These are phyloP conservation scores for Mortierella sp. DNA, from an alignment of 371 early-diverging fungal species.

Conservation along the genomic window DNA sequence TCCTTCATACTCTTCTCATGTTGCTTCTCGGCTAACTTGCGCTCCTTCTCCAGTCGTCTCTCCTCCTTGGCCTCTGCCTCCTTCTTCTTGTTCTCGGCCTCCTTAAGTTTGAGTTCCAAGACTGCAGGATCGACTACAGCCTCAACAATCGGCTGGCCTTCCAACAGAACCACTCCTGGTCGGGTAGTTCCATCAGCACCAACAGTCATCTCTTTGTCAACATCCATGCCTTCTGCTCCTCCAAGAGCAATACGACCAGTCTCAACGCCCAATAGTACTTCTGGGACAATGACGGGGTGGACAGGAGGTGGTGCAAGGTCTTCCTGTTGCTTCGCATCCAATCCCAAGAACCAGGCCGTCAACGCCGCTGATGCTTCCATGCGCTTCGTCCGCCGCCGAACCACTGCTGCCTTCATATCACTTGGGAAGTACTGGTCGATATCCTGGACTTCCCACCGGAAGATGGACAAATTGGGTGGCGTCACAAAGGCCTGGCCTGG, in stretches of 20 bases:
- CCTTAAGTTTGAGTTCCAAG: constrained; percentile 48
- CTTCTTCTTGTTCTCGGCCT: constrained; percentile 56
- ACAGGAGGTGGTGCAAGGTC: constrained; percentile 41
- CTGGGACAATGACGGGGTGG: constrained; percentile 5
- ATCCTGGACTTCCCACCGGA: constrained; percentile 73
- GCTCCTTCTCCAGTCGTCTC: constrained; percentile 60
- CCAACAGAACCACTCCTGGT: constrained; percentile 16
- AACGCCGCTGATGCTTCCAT: constrained; percentile 57
- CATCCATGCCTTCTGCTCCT: constrained; percentile 26
- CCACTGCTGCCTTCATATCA: constrained; percentile 46
- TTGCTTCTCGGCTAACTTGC: constrained; percentile 59
- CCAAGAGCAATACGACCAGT: constrained; percentile 11
- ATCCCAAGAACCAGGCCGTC: constrained; percentile 52
- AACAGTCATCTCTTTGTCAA: constrained; percentile 23
- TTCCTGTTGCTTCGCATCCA: constrained; percentile 45
- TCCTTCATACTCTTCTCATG: constrained; percentile 60
- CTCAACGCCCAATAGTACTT: background rate
- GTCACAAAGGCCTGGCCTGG: constrained; percentile 25
- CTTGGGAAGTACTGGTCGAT: constrained; percentile 46
- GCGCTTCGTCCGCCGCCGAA: constrained; percentile 38
- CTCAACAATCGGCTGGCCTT: constrained; percentile 36
- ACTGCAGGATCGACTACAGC: constrained; percentile 48
- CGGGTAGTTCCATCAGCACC: constrained; percentile 11
- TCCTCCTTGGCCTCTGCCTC: constrained; percentile 55
- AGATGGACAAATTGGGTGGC: constrained; percentile 60